Percentiles rank a stretch among this genome's conserved stretches.
Conservation (phyloP, 495 filamentous ascomycete species). For the Podospora pseudopauciseta region DNA sequence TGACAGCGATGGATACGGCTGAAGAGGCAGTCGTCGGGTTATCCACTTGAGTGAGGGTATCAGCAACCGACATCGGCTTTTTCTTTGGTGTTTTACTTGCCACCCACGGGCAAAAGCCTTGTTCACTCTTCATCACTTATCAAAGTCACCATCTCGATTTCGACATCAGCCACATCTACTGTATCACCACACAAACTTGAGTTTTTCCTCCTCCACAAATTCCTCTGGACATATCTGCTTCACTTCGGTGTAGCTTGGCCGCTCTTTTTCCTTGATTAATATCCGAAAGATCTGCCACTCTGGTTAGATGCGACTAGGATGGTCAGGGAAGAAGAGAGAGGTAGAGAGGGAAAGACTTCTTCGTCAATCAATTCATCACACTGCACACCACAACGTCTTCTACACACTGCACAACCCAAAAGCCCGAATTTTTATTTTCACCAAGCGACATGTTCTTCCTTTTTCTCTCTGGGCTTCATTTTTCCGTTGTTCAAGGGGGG, state of each 20-base stretch:
- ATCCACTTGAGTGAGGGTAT: neutral
- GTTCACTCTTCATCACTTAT: neutral
- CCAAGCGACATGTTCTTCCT: neutral
- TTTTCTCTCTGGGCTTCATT: neutral
- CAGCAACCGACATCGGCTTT: neutral
- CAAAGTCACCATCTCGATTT: neutral
- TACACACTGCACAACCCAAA: neutral
- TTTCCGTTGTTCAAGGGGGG: neutral
- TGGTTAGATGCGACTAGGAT: neutral
- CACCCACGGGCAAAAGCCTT: neutral
- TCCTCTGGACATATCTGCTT: neutral
- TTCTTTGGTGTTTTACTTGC: neutral
- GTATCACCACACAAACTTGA: neutral
- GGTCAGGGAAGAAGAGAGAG: neutral
- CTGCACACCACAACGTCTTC: neutral
- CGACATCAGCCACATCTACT: neutral
- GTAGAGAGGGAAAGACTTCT: neutral
- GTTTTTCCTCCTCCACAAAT: neutral
- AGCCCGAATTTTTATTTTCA: neutral
- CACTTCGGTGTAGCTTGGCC: neutral
- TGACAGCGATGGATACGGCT: neutral
- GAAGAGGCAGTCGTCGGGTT: neutral
- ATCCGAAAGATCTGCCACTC: neutral
- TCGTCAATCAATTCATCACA: neutral
- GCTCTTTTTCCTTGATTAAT: neutral